Evolutionary conservation across 176 grass and related monocot genomes (phyloP), one percentile per base, ranked within the genome.

Genomic region (Carex pumila): DNA sequence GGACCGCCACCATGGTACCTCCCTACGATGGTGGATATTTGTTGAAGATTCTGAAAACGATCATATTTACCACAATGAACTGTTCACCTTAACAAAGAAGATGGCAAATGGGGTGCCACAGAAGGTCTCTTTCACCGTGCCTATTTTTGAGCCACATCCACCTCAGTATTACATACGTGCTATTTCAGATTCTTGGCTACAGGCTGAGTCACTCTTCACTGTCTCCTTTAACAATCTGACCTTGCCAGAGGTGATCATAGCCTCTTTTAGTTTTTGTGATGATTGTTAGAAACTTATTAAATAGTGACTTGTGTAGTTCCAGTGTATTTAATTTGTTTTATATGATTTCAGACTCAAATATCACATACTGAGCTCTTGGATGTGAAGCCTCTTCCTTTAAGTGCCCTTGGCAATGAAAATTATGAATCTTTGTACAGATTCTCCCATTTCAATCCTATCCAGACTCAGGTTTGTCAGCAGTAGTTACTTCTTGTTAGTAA

Each of bases 41-140:
- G 91, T 98, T 84, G 92, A 98, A 92, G 95, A 98, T 91, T 98
- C 95, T 82, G 95, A 98, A 87, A 98, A 98, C 82, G 95, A 98
- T 82, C 89, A 94, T 81, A 98, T 98, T 81, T 98, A 98, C 81
- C 92, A 98, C 88, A 94, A 89, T 41, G 95, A 98, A 61, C 82
- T 98, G 61, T 94, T 94, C 82, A 94, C 92, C 61, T 88, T 98
- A 82, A 93, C 91, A 37, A 98, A 98, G 85, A 94, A 89, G 88
- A 94, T 92, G 92, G 87, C 89, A 74, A 91, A 85, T 87, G 91
- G 89, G 71, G 87, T 71, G 45, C 85, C 95, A 85, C 92, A 92
- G 64, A 98, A 94, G 83, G 87, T 94, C 81, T 94, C 95, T 81
- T 94, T 98, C 70, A 94, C 94, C 70, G 81, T 98, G 82, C 95